Conservation (phyloP, 2,329 filamentous ascomycete genomes). For the Lecanicillium sp. region DNA sequence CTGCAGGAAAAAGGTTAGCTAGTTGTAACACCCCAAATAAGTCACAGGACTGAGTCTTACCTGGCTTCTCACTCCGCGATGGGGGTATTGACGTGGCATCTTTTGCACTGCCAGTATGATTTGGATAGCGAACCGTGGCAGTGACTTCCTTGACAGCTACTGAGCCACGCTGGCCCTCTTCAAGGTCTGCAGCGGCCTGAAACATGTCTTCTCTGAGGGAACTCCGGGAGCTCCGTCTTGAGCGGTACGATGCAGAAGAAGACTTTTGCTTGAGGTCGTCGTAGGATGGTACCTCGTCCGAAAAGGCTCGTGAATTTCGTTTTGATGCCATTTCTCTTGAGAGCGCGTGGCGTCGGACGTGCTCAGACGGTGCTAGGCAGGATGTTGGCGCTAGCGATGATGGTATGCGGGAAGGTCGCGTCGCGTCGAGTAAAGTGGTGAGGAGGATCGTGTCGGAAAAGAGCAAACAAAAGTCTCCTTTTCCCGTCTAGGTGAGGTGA, state of each 20-base stretch:
- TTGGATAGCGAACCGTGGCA: constrained; percentile 3
- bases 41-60: constrained; percentile 1
- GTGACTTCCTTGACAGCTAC: neutral
- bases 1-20: constrained; percentile 1
- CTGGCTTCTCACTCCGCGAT: constrained; percentile 3
- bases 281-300: constrained; percentile 12
- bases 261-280: constrained; percentile 9
- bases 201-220: constrained; percentile 19
- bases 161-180: constrained; percentile 12
- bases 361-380: neutral
- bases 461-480: neutral
- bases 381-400: neutral
- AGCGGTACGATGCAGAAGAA: constrained; percentile 16
- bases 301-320: constrained; percentile 15
- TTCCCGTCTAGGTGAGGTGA: neutral
- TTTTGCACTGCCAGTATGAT: neutral
- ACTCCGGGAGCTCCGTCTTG: constrained; percentile 21
- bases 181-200: constrained; percentile 13
- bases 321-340: constrained; percentile 14
- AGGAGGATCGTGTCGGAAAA: neutral
- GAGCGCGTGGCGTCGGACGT: neutral
- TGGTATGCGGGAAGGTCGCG: neutral
- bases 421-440: neutral
- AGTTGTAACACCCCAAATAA: neutral
- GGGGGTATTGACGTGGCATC: neutral